Percentiles rank a stretch among this genome's conserved stretches.
phyloP scores from a whole-genome alignment of 352 stramenopile genomes.

The Pythium guiyangense region DNA sequence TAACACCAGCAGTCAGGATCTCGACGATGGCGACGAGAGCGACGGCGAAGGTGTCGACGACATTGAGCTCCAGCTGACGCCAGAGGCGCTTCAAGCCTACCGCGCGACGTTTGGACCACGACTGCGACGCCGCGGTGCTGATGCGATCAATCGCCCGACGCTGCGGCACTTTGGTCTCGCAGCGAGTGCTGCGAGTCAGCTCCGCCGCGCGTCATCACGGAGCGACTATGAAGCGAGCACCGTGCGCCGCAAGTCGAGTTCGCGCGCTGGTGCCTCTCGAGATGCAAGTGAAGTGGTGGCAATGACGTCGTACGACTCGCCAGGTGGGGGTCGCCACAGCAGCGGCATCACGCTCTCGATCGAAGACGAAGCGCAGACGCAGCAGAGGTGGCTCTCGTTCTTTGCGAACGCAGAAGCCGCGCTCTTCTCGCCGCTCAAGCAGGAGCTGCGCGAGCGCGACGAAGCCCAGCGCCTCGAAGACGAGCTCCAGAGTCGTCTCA shows the following conservation, averaged over 20 bases:
- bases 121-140: not conserved
- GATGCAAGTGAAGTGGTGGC: too few species aligned
- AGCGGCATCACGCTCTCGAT: slow-evolving; percentile 39
- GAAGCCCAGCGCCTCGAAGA: slow-evolving; percentile 36
- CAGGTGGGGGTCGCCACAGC: not conserved
- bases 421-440: slow-evolving; percentile 52
- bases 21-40: slow-evolving; percentile 4
- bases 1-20: not conserved
- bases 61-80: slow-evolving; percentile 12
- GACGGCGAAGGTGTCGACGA: slow-evolving; percentile 17
- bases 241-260: not conserved
- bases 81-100: slow-evolving; percentile 7
- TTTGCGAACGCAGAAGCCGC: slow-evolving; percentile 46
- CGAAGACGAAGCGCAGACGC: slow-evolving; percentile 41
- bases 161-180: slow-evolving; percentile 10
- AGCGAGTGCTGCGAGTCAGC: slow-evolving; percentile 2
- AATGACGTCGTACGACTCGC: too few species aligned
- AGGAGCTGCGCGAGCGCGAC: slow-evolving; percentile 37
- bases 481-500: slow-evolving; percentile 43
- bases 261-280: too few species aligned
- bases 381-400: slow-evolving; percentile 55
- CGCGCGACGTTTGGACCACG: slow-evolving; percentile 8
- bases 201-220: slow-evolving; percentile 1
- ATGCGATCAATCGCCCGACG: not conserved
- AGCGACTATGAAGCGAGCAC: not conserved